These are phyloP conservation scores for Didymella pomorum DNA, from an alignment of 2,329 filamentous ascomycete genomes.

Conservation along the genomic window DNA sequence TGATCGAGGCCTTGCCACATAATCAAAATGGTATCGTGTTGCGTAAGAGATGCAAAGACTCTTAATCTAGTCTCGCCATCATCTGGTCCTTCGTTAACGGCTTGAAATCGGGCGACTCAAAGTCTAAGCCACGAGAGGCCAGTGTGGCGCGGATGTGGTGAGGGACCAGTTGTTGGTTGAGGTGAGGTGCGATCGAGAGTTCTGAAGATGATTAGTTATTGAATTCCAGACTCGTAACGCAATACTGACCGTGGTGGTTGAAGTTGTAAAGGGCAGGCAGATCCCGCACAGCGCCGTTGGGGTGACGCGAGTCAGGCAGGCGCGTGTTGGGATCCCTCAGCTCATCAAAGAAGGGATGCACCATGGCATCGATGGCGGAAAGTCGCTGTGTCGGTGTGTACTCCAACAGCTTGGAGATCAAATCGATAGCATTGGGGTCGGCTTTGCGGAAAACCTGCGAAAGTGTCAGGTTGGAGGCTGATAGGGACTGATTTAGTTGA, in stretches of 20 bases:
- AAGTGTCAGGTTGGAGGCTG: slow-evolving; percentile 14
- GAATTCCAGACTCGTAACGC: not conserved
- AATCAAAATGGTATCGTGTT: slow-evolving; percentile 53
- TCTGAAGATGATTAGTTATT: slow-evolving; percentile 63
- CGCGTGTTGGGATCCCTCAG: slow-evolving; percentile 89
- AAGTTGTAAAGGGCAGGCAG: slow-evolving; percentile 93
- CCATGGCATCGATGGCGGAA: slow-evolving; percentile 94
- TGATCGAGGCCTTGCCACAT: slow-evolving; percentile 47
- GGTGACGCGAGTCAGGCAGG: slow-evolving; percentile 92
- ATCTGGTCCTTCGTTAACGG: slow-evolving; percentile 94
- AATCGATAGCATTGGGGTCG: slow-evolving; percentile 87
- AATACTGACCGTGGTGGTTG: slow-evolving; percentile 81
- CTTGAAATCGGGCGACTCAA: slow-evolving; percentile 80
- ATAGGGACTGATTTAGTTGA: slow-evolving; percentile 7
- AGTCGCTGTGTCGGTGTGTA: slow-evolving; percentile 97
- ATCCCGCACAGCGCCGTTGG: slow-evolving; percentile 79
- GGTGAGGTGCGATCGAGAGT: slow-evolving; percentile 88
- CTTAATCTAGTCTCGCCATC: slow-evolving; percentile 93
- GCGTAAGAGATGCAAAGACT: slow-evolving; percentile 41
- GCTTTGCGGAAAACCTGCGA: slow-evolving; percentile 91
- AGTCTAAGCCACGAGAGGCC: slow-evolving; percentile 81
- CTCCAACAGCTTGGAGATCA: slow-evolving; percentile 92
- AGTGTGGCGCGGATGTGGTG: slow-evolving; percentile 79
- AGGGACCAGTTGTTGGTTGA: slow-evolving; percentile 90
- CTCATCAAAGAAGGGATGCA: slow-evolving; percentile 98